Conservation (phyloP, 768 basidiomycete genomes). For the Exidia glandulosa region DNA sequence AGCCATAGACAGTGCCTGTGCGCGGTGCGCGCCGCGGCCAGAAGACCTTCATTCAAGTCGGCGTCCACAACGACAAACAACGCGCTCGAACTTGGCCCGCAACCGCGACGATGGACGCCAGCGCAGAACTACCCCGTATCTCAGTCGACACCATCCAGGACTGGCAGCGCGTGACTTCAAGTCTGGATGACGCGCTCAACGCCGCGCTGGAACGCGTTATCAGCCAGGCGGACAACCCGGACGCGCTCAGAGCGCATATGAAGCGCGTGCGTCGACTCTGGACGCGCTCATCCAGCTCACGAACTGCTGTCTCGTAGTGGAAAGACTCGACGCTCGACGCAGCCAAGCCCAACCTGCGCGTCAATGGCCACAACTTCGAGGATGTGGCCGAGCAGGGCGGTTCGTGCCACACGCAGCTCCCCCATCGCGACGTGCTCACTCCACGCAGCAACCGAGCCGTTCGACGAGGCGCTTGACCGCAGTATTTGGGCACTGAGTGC, state of each 20-base stretch:
- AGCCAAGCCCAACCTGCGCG: constrained; percentile 59
- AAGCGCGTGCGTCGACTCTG: constrained; percentile 32
- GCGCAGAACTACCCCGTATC: constrained; percentile 33
- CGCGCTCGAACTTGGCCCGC: background rate
- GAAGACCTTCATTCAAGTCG: constrained; percentile 1
- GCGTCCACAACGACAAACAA: background rate
- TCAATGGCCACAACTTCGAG: constrained; percentile 72
- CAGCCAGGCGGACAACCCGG: constrained; percentile 26
- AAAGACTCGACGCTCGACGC: constrained; percentile 51
- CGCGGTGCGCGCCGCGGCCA: background rate
- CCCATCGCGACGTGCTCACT: constrained; percentile 1
- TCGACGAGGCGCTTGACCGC: constrained; percentile 79
- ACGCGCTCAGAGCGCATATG: constrained; percentile 36
- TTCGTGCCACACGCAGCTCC: background rate
- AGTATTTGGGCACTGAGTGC: constrained; percentile 72
- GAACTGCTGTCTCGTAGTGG: constrained; percentile 29
- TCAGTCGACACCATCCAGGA: constrained; percentile 55
- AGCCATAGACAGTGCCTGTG: background rate
- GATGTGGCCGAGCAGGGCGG: constrained; percentile 36
- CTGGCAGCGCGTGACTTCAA: constrained; percentile 51
- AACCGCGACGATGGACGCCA: background rate
- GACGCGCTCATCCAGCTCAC: background rate
- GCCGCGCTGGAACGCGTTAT: constrained; percentile 37
- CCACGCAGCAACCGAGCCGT: constrained; percentile 56
- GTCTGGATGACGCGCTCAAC: constrained; percentile 37